These are phyloP conservation scores for Yarrowia divulgata DNA, from an alignment of 805 yeast genomes.

Conservation along the genomic window DNA sequence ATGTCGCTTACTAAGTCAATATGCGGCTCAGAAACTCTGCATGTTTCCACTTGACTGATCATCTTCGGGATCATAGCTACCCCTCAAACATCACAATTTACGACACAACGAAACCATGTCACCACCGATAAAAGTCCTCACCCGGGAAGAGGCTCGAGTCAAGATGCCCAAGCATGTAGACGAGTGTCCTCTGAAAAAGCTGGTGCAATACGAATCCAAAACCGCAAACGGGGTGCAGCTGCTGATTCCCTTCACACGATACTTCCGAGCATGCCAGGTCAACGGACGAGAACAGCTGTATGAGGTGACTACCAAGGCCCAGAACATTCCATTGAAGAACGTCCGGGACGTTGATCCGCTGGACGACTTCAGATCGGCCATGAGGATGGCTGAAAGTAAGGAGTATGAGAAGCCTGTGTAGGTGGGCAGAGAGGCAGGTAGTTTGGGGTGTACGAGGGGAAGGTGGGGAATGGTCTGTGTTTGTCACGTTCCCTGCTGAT, in stretches of 20 bases:
- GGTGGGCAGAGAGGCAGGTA: not conserved
- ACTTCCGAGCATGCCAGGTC: conserved; percentile 44
- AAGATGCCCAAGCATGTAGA: conserved; percentile 34
- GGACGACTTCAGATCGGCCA: conserved; percentile 13
- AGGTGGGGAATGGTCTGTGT: too few species aligned
- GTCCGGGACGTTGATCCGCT: conserved; percentile 1
- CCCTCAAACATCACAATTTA: not conserved
- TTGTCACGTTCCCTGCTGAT: too few species aligned
- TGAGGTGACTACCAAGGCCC: conserved; percentile 20
- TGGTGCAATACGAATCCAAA: conserved; percentile 48
- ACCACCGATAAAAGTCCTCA: conserved; percentile 24
- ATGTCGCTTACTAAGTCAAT: not conserved
- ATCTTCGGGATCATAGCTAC: not conserved
- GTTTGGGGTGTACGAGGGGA: too few species aligned
- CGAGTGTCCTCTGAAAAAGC: conserved; percentile 45
- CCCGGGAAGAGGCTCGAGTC: conserved; percentile 21
- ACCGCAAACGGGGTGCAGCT: conserved; percentile 23
- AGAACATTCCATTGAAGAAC: conserved; percentile 11
- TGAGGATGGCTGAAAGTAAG: conserved; percentile 13
- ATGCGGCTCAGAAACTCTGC: conserved; percentile 1
- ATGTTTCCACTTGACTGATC: conserved; percentile 3
- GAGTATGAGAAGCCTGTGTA: conserved; percentile 5
- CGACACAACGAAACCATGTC: conserved; percentile 3
- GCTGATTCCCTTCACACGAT: conserved; percentile 45
- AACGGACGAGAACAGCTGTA: conserved; percentile 20